Evolutionary conservation across 225 moss, liverwort and hornwort genomes (phyloP).

Genomic region (Straminergon stramineum): DNA sequence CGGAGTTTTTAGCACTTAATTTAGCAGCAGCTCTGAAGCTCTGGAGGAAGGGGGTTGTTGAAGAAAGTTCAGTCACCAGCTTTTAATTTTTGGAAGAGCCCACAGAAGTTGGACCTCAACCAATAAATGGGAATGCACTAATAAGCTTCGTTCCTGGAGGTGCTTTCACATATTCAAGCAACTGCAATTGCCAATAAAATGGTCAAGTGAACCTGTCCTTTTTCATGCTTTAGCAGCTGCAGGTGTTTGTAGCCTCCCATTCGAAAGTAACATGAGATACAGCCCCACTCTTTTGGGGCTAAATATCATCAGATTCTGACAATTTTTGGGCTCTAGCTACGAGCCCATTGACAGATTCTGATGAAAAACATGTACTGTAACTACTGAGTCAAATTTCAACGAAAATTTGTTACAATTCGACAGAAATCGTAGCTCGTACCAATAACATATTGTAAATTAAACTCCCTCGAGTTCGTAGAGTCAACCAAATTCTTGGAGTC

Average conservation of each 20-base stretch:
- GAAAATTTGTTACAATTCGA: background rate
- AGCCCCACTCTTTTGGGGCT: background rate
- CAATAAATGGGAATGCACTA: background rate
- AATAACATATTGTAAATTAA: background rate
- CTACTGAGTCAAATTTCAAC: background rate
- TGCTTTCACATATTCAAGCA: conserved; percentile 1
- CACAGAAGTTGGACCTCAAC: background rate
- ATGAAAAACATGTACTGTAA: background rate
- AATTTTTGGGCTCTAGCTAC: too few relatives aligned
- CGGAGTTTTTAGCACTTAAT: background rate
- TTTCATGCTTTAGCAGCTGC: background rate
- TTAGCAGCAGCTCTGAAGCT: background rate
- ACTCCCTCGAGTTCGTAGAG: background rate
- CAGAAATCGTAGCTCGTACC: background rate
- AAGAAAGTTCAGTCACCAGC: background rate
- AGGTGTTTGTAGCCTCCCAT: background rate
- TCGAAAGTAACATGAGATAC: background rate
- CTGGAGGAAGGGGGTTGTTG: background rate
- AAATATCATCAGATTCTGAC: background rate
- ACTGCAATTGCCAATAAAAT: background rate
- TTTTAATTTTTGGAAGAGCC: background rate
- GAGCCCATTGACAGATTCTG: background rate
- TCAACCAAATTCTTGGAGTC: background rate
- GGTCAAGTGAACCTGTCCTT: background rate
- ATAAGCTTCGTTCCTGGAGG: background rate